Evolutionary conservation across 441 rosid genomes (phyloP).

Genomic region (Biscutella auriculata): DNA sequence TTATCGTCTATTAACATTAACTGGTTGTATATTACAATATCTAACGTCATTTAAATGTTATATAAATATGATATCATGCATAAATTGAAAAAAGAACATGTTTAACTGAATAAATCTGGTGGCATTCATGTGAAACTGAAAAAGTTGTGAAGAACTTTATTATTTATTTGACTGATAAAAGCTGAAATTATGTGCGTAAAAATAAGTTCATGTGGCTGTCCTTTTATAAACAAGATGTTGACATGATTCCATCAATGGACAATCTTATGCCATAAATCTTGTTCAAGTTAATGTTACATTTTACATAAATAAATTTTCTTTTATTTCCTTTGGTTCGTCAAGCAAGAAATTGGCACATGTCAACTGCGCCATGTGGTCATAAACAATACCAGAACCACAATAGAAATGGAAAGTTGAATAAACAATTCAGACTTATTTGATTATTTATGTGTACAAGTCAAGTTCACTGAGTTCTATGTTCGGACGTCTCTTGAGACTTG

Average conservation of each 20-base stretch:
- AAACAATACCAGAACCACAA: no score
- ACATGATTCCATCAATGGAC: conserved; percentile 4
- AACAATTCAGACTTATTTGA: no score
- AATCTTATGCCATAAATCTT: neutral
- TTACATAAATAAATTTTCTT: no score
- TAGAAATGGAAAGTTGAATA: no score
- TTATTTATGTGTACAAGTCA: no score
- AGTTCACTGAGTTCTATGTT: no score
- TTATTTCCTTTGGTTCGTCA: no score
- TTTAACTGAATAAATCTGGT: conserved; percentile 1
- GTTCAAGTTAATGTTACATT: no score
- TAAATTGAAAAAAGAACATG: neutral
- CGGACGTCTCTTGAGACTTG: no score
- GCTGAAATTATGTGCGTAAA: neutral
- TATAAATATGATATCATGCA: neutral
- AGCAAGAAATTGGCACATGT: no score
- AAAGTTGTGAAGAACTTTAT: neutral
- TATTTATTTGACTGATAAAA: conserved; percentile 7
- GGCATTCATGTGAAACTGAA: conserved; percentile 9
- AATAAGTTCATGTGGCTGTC: neutral
- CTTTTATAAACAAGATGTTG: neutral
- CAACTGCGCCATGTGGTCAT: no score
- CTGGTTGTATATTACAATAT: neutral
- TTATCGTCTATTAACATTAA: neutral
- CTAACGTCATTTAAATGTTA: neutral